Evolutionary conservation across 805 yeast genomes (phyloP).

Genomic region (Starmerella sp.): DNA sequence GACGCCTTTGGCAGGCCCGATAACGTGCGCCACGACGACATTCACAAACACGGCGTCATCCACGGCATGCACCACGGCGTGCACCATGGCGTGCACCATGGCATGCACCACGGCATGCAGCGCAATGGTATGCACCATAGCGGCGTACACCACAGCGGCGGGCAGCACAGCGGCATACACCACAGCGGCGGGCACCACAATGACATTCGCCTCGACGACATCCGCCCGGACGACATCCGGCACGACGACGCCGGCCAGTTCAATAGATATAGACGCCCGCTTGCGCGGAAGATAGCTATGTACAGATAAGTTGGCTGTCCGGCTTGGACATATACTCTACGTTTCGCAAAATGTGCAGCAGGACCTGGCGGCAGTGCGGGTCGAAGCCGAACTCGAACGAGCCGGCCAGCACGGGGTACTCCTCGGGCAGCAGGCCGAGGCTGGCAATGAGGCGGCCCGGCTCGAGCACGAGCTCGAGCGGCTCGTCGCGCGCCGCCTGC

Average conservation of each 20-base stretch:
- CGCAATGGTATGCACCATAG: no score
- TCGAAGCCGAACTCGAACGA: conserved; percentile 29
- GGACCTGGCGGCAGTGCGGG: conserved; percentile 21
- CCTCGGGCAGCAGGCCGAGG: conserved; percentile 27
- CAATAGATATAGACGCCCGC: neutral
- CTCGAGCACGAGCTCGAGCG: conserved; percentile 8
- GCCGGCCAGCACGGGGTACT: conserved; percentile 30
- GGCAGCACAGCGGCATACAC: no score
- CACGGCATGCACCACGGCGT: no score
- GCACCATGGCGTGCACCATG: no score
- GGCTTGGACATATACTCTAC: conserved; percentile 29
- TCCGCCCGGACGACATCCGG: no score
- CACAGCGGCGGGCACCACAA: no score
- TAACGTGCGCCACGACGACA: neutral
- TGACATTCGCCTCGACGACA: no score
- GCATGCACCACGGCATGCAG: no score
- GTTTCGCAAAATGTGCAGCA: conserved; percentile 27
- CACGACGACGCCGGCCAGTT: neutral
- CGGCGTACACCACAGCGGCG: no score
- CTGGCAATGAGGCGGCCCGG: conserved; percentile 22
- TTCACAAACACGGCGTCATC: no score
- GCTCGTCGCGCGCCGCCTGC: neutral
- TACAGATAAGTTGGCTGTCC: conserved; percentile 13
- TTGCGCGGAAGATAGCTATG: conserved; percentile 6
- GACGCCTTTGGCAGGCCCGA: neutral